These are phyloP conservation scores for Phytophthora ohioensis DNA, from an alignment of 352 stramenopile genomes.

Conservation along the genomic window DNA sequence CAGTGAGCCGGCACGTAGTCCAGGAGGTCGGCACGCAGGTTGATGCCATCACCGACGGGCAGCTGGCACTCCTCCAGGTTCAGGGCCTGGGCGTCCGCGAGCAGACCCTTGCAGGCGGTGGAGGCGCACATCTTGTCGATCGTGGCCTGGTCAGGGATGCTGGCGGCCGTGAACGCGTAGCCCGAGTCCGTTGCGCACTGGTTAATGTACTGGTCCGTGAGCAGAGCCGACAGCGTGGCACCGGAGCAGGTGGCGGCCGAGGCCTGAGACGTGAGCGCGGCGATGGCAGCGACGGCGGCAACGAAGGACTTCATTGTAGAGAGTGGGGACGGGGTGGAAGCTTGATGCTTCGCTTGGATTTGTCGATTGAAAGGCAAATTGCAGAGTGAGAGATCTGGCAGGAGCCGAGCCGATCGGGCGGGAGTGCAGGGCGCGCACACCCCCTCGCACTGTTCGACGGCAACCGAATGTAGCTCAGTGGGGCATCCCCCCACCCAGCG, in stretches of 20 bases:
- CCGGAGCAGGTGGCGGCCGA: conserved; percentile 27
- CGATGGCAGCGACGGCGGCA: conserved; percentile 23
- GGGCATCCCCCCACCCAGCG: too few species aligned
- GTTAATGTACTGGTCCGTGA: conserved; percentile 39
- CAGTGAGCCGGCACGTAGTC: conserved; percentile 43
- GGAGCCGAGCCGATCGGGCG: conserved; percentile 27
- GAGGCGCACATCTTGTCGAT: conserved; percentile 40
- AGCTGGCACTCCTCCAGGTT: conserved; percentile 42
- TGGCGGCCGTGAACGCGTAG: conserved; percentile 41
- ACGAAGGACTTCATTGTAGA: conserved; percentile 46
- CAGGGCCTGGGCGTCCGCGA: conserved; percentile 26
- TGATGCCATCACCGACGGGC: conserved; percentile 37
- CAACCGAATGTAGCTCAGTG: conserved; percentile 16
- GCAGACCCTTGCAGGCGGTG: conserved; percentile 36
- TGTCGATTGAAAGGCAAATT: conserved; percentile 52
- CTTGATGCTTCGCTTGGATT: conserved; percentile 36
- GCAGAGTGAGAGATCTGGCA: conserved; percentile 33
- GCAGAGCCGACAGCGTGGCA: conserved; percentile 23
- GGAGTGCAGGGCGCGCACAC: conserved; percentile 1
- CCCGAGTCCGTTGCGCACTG: conserved; percentile 41
- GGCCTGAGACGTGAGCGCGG: conserved; percentile 26
- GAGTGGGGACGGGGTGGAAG: conserved; percentile 13
- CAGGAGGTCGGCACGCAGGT: conserved; percentile 37
- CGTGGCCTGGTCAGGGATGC: conserved; percentile 30
- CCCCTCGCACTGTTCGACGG: conserved; percentile 34